Base-by-base conservation (phyloP, 306 rosid species). In the Cicer pinnatifidum region DNA sequence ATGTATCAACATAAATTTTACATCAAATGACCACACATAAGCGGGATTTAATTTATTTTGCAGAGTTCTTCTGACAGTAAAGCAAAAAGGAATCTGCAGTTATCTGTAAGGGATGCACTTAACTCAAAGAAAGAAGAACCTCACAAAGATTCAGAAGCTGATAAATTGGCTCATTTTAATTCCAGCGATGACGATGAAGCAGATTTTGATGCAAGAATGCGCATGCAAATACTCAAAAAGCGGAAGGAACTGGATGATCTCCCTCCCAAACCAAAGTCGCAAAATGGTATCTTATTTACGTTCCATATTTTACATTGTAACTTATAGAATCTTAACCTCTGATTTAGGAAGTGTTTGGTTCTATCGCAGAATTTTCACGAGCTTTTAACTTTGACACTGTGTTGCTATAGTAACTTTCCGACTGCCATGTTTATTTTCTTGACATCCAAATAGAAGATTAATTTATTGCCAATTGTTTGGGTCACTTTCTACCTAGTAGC, bases 131-230 rank as follows among this genome's bases (percentile, higher is more conserved):
- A 90, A 85, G 97, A 88, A 69, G 90, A 87, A 73, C 67, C 82
- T 61, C 84, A 2, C 41, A 88, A 80, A 82, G 87, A 85, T 65
- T 66, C 75, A 46, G 85, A 83, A 71, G 74, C 83, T 77, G 82
- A 66, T 63, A 56, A 78, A 43, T 79, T 45, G 40, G 77, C 81
- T 72, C 69, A 60, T 59, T 77, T 62, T 58, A 80, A 83, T 78
- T 76, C 82, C 60, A 80, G 92, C 17, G 89, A 89, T 75, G 90
- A 87, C 40, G 93, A 90, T 80, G 84, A 81, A 69, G 91, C 96
- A 50, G 84, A 86, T 83, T 95, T 95, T 78, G 97, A 91, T 84
- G 75, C 92, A 63, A 84, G 90, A 67, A 95, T 95, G 99, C 97
- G 97, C 66, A 79, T 68, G 83, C 90, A 81, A 78, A 91, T 95